These are phyloP conservation scores for Aspergillus amoenus DNA, from an alignment of 2,329 filamentous ascomycete species.

Conservation along the genomic window DNA sequence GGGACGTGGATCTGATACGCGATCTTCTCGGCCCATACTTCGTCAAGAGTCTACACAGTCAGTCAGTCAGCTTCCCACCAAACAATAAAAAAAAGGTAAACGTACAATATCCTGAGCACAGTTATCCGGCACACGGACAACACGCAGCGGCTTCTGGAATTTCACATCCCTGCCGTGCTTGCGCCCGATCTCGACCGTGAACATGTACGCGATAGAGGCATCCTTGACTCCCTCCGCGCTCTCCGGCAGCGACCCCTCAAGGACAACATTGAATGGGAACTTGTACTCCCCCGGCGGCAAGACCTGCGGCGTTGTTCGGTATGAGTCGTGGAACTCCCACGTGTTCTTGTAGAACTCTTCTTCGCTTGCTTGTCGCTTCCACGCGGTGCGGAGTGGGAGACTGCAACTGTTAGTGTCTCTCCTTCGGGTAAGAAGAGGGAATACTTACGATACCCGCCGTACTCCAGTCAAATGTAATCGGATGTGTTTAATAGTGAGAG, in stretches of 20 bases:
- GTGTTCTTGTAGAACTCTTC: neutral
- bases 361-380: neutral
- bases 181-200: neutral
- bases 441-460: neutral
- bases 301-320: neutral
- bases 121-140: neutral
- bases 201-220: neutral
- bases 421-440: no score
- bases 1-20: neutral
- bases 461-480: neutral
- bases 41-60: neutral
- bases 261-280: neutral
- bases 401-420: neutral
- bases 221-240: neutral
- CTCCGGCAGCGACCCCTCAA: neutral
- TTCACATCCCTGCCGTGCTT: neutral
- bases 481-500: neutral
- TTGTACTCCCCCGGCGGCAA: neutral
- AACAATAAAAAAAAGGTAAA: neutral
- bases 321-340: neutral
- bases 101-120: neutral
- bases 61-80: neutral
- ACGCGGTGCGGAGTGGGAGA: neutral
- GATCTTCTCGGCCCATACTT: constrained; percentile 2
- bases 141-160: neutral